Conservation (phyloP, 768 basidiomycete species). For the Crepidotus variabilis region DNA sequence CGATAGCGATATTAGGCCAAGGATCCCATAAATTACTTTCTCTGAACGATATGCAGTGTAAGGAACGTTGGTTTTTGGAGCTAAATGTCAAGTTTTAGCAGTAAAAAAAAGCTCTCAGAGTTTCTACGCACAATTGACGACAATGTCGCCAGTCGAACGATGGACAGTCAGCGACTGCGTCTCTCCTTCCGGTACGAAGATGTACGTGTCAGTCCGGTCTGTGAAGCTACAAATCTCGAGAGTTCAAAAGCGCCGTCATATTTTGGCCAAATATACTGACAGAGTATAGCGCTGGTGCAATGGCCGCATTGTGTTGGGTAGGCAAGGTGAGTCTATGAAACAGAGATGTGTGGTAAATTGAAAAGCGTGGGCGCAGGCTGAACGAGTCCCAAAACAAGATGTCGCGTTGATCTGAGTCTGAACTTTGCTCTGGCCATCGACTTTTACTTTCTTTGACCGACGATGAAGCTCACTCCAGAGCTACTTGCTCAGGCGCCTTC, state of each 20-base stretch:
- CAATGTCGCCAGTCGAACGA: slow-evolving; percentile 71
- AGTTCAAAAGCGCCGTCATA: slow-evolving; percentile 10
- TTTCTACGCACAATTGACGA: slow-evolving; percentile 50
- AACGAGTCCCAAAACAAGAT: too few relatives aligned
- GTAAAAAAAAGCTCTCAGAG: slow-evolving; percentile 1
- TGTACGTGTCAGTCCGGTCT: slow-evolving; percentile 72
- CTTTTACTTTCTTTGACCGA: slow-evolving; percentile 23
- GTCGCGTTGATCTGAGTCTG: slow-evolving; percentile 40
- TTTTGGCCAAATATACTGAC: slow-evolving; percentile 32
- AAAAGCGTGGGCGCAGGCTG: slow-evolving; percentile 17
- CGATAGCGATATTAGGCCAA: slow-evolving; percentile 73
- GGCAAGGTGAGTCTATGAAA: slow-evolving; percentile 2
- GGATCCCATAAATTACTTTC: slow-evolving; percentile 70
- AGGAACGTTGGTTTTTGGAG: slow-evolving; percentile 50
- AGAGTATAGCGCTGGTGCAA: slow-evolving; percentile 72
- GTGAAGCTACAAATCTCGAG: slow-evolving; percentile 44
- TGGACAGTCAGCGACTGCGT: slow-evolving; percentile 69
- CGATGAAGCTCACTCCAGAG: slow-evolving; percentile 93
- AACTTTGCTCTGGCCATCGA: slow-evolving; percentile 21
- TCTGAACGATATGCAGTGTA: slow-evolving; percentile 52
- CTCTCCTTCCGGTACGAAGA: slow-evolving; percentile 67
- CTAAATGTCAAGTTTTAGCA: slow-evolving; percentile 27
- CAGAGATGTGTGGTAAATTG: slow-evolving; percentile 17
- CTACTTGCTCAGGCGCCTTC: slow-evolving; percentile 80
- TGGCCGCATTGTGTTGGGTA: slow-evolving; percentile 48